Base-by-base conservation (phyloP, 1,284 basidiomycete species). In the Pterula multifida region DNA sequence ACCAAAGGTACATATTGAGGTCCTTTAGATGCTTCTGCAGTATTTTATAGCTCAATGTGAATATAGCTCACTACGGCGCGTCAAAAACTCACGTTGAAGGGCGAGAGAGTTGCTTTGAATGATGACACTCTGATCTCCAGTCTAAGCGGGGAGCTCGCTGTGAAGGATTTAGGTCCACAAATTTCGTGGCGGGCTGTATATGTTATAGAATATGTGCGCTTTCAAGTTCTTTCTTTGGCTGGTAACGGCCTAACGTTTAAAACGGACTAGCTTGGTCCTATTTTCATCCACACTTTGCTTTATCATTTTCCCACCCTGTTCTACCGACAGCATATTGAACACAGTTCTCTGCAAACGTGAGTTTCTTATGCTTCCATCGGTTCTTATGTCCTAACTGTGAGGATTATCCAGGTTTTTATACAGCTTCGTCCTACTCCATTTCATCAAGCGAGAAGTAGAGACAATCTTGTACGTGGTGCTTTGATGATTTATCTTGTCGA, bases 361-460 rank as follows among this genome's bases (percentile, higher is more conserved):
- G 75, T 57, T 15, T 32, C 15, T n/a, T 25, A 9, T 3, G 9
- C 51, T n/a, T 52, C 47, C 25, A 22, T 48, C 50, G 35, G 17
- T 28, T 26, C 48, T 55, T n/a, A 36, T 26, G 9, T 45, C 56
- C 21, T 53, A 39, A 9, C 45, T 23, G 4, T 15, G 12, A 44
- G 11, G 2, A 44, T 36, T 17, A 11, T 26, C 21, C 51, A 96
- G 91, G 57, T 80, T 85, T 52, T 81, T 87, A 1, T 88, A 87
- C 56, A 75, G 69, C 3, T 76, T 97, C 56, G 79, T 92, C 28
- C 72, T 97, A 61, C 61, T 85, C 13, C 95, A 98, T 65, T 98
- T 94, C 65, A 57, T 81, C 54, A 98, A 99, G 70, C 85, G 95
- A 45, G 92, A 97, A 64, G 65, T 92, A 21, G 95, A 99, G 68